Evolutionary conservation across 192 early-diverging fungal genomes (phyloP).

Genomic region (Coemansia biformis): DNA sequence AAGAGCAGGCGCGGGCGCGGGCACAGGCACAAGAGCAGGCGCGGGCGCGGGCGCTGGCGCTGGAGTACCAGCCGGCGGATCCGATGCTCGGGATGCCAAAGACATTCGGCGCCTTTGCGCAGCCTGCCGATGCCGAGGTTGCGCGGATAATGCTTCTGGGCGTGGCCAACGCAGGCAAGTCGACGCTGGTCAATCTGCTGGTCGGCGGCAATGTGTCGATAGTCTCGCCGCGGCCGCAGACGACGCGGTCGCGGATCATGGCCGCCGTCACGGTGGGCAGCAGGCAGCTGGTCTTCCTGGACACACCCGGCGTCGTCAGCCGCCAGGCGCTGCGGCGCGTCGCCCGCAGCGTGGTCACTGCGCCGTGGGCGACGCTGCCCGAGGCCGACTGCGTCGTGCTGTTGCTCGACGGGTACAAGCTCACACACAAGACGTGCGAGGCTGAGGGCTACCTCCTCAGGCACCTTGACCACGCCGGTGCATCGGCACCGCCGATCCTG

Average conservation of each 20-base stretch:
- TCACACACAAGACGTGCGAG: constrained; percentile 31
- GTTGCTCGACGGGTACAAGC: constrained; percentile 36
- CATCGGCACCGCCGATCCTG: constrained; percentile 26
- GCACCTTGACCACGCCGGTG: constrained; percentile 6
- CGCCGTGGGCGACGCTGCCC: constrained; percentile 41
- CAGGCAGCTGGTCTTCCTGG: constrained; percentile 58
- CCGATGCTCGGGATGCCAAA: constrained; percentile 27
- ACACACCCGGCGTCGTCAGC: constrained; percentile 46
- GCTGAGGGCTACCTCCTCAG: constrained; percentile 31
- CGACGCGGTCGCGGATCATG: constrained; percentile 62
- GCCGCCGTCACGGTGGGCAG: constrained; percentile 54
- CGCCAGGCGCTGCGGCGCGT: constrained; percentile 33
- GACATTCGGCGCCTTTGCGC: constrained; percentile 41
- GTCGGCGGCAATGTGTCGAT: constrained; percentile 57
- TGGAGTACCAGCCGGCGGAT: neutral
- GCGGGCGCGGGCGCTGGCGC: neutral
- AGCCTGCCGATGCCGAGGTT: constrained; percentile 59
- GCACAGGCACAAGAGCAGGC: neutral
- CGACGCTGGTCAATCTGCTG: constrained; percentile 68
- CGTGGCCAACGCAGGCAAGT: constrained; percentile 71
- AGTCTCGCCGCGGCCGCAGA: constrained; percentile 66
- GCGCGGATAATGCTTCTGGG: constrained; percentile 62
- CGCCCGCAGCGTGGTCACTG: constrained; percentile 26
- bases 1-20: neutral
- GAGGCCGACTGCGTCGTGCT: constrained; percentile 26